These are phyloP conservation scores for Lactarius hengduanensis DNA, from an alignment of 768 basidiomycete species.

Conservation along the genomic window DNA sequence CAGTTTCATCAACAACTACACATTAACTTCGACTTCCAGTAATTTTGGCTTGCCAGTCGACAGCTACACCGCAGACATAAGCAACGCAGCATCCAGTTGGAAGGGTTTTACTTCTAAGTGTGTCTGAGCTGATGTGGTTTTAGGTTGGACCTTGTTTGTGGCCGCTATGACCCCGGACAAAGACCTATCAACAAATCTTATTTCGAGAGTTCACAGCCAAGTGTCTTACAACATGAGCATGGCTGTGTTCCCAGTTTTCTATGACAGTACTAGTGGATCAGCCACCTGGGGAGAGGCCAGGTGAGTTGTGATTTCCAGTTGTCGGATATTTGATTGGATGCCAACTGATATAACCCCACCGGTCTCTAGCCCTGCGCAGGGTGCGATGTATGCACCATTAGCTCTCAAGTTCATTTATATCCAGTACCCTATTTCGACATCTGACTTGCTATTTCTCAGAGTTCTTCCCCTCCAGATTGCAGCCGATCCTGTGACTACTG, in stretches of 20 bases:
- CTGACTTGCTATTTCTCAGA: slow-evolving; percentile 3
- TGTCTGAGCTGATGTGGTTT: too few species aligned
- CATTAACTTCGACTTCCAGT: background rate
- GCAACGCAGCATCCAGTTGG: too few species aligned
- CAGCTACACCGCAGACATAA: background rate
- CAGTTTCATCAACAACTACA: slow-evolving; percentile 4
- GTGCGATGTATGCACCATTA: background rate
- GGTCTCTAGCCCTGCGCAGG: background rate
- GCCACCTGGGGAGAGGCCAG: too few species aligned
- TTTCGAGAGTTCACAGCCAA: slow-evolving; percentile 4
- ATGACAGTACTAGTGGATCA: too few species aligned
- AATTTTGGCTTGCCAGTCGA: slow-evolving; percentile 20
- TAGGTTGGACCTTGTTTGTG: too few species aligned
- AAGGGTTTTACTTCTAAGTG: too few species aligned
- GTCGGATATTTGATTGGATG: too few species aligned
- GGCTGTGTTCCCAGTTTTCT: too few species aligned
- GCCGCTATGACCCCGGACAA: too few species aligned
- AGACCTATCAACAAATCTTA: background rate
- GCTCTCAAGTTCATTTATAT: background rate
- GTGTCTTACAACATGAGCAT: background rate
- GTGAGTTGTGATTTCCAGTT: too few species aligned
- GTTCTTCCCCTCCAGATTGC: slow-evolving; percentile 1
- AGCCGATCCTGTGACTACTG: background rate
- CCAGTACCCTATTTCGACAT: background rate
- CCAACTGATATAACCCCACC: too few species aligned